Evolutionary conservation across 345 rosid genomes (phyloP), one percentile per base, ranked within the genome.

Genomic region (Salix caprea): DNA sequence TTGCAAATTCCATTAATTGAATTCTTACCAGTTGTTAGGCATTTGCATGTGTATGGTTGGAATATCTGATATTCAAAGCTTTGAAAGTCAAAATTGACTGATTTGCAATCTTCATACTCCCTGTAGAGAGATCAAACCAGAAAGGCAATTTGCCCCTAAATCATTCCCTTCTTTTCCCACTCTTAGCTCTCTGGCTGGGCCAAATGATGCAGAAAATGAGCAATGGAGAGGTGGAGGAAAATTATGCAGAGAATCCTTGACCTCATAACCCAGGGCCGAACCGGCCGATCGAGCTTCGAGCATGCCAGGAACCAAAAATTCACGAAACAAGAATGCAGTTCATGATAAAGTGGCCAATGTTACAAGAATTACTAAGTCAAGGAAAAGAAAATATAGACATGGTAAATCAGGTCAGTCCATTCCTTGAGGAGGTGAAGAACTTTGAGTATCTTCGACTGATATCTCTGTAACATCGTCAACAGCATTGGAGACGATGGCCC

Each of bases 381-480:
- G 7, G 18, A 46, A 21, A 37, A 21, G 7, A n/a, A 40, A 30
- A 46, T 15, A 5, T n/a, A 21, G 13, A 61, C 24, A 61, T 21
- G 23, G 11, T 3, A 21, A 58, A 30, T 34, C 26, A 50, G 10
- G 73, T 58, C 76, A 78, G 71, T 65, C 82, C 67, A 62, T 58
- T 42, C 15, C 40, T 71, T 60, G 78, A 71, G 68, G 48, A 7
- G 80, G 77, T 66, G 82, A 84, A 64, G 71, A 73, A 66, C 40
- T 69, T 34, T 56, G 73, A 2, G 56, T 69, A 48, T 73, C 81
- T 44, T 84, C 82, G 3, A 34, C 74, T 13, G 81, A 74, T 24
- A 77, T 70, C 42, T 81, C 81, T 2, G 86, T 70, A 11, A 72
- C 82, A 54, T 84, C 81, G 52, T 82, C 80, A 13, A 60, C 28